Conservation (phyloP, 345 rosid genomes). For the Toxicodendron radicans region DNA sequence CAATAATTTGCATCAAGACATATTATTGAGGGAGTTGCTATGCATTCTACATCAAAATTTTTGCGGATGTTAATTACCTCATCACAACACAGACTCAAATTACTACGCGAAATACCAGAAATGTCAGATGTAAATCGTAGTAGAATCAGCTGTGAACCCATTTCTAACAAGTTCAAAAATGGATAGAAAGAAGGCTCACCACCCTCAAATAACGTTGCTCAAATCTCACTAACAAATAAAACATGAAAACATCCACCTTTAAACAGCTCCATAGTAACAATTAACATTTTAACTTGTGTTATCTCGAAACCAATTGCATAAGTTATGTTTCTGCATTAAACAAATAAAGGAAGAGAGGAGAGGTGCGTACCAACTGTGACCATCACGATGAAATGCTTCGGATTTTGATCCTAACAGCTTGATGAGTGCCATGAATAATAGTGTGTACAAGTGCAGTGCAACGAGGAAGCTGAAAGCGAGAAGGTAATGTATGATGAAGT, state of each 20-base stretch:
- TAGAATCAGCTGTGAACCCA: neutral
- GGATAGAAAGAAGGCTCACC: no score
- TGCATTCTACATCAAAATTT: neutral
- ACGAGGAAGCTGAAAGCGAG: no score
- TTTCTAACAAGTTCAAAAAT: neutral
- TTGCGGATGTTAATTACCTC: neutral
- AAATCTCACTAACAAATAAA: no score
- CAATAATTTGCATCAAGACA: neutral
- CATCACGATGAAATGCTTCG: constrained; percentile 65
- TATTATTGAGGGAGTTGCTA: neutral
- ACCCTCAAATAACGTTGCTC: no score
- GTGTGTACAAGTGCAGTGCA: neutral
- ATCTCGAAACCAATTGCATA: no score
- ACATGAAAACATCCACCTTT: no score
- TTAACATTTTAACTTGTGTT: no score
- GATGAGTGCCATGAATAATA: constrained; percentile 56
- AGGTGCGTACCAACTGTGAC: constrained; percentile 48
- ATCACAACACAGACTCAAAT: neutral
- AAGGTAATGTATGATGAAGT: no score
- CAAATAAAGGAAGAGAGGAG: neutral
- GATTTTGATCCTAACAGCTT: constrained; percentile 77
- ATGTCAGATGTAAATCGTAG: neutral
- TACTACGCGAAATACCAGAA: neutral
- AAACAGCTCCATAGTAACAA: no score
- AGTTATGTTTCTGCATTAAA: neutral